phyloP scores from a whole-genome alignment of 495 filamentous ascomycete species.

The Penicillium cosmopolitanum region DNA sequence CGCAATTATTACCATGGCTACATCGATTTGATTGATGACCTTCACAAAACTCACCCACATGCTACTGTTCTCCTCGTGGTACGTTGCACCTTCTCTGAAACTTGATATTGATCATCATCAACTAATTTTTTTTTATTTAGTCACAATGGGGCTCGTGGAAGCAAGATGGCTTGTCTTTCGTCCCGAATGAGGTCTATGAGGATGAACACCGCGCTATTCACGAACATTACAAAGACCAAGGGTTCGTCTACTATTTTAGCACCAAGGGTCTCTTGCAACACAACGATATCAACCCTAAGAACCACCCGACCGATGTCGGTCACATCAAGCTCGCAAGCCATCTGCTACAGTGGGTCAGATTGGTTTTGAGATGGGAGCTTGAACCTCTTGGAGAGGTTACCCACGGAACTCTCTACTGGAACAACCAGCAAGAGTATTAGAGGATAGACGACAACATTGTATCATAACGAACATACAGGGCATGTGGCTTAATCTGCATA shows the following conservation, averaged over 20 bases:
- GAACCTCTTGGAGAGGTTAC: conserved; percentile 66
- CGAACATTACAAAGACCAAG: conserved; percentile 57
- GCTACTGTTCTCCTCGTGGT: conserved; percentile 68
- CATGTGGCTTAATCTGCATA: conserved; percentile 4
- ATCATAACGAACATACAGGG: conserved; percentile 5
- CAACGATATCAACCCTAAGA: conserved; percentile 67
- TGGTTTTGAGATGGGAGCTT: conserved; percentile 63
- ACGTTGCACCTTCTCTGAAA: conserved; percentile 16
- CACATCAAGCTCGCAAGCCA: conserved; percentile 71
- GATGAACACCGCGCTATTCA: conserved; percentile 59
- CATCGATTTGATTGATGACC: conserved; percentile 60
- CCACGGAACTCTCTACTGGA: conserved; percentile 66
- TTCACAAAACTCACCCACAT: conserved; percentile 64
- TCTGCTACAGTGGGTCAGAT: conserved; percentile 57
- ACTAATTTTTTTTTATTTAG: conserved; percentile 28
- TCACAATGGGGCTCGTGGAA: conserved; percentile 67
- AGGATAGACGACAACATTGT: conserved; percentile 1
- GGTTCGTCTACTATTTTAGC: conserved; percentile 71
- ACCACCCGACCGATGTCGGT: conserved; percentile 68
- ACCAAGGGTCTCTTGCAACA: conserved; percentile 70
- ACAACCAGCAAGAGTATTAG: conserved; percentile 56
- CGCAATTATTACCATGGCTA: conserved; percentile 58
- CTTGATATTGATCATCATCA: background rate
- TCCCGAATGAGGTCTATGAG: conserved; percentile 50
- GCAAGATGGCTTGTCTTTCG: conserved; percentile 56